Conservation (phyloP, 352 stramenopile genomes). For the Thraustotheca clavata region DNA sequence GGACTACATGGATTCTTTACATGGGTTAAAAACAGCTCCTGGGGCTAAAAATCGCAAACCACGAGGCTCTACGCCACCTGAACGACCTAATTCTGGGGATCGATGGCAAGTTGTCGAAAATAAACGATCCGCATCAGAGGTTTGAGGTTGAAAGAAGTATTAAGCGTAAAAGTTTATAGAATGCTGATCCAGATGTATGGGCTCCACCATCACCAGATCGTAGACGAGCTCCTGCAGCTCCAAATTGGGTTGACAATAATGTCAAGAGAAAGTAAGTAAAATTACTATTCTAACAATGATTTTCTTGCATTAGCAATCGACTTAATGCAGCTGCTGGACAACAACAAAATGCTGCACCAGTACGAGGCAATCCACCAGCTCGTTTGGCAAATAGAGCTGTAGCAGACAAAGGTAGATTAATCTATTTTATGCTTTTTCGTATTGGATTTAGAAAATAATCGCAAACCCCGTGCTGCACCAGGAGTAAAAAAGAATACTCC, state of each 20-base stretch:
- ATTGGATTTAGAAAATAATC: too few relatives aligned
- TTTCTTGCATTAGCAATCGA: not conserved
- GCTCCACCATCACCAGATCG: constrained; percentile 52
- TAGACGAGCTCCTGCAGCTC: not conserved
- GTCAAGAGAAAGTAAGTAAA: constrained; percentile 4
- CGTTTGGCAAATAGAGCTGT: constrained; percentile 10
- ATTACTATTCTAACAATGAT: not conserved
- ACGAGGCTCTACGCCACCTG: constrained; percentile 13
- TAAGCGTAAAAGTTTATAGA: not conserved
- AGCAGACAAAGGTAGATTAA: not conserved
- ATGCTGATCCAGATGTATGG: constrained; percentile 63
- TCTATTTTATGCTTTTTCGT: too few relatives aligned
- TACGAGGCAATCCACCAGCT: constrained; percentile 2
- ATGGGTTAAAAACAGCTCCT: constrained; percentile 48
- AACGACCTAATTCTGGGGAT: constrained; percentile 27
- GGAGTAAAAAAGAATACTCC: not conserved
- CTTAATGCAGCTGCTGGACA: not conserved
- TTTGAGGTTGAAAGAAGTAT: not conserved
- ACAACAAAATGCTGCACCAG: not conserved
- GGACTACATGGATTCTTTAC: constrained; percentile 66
- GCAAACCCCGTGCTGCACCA: not conserved
- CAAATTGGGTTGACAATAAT: constrained; percentile 21
- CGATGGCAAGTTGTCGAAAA: constrained; percentile 49
- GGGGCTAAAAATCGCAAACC: constrained; percentile 20
- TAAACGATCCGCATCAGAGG: constrained; percentile 18